phyloP scores from a whole-genome alignment of 176 grass and related monocot species.

The Carex scoparia region DNA sequence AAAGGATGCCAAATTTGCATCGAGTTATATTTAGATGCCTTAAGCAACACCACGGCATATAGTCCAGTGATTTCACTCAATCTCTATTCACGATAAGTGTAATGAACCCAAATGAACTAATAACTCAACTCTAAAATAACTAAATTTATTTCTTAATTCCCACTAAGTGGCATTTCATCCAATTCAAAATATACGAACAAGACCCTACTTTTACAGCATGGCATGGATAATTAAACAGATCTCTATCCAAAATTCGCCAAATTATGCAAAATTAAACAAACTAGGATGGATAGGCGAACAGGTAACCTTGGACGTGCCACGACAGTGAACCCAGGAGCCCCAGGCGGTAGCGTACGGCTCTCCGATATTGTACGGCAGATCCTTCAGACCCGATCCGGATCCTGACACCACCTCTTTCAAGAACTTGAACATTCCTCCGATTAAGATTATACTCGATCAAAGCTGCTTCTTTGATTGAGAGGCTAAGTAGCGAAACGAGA shows the following conservation, averaged over 20 bases:
- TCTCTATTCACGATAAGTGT: background rate
- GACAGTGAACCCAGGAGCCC: constrained; percentile 94
- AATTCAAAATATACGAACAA: background rate
- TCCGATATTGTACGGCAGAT: constrained; percentile 91
- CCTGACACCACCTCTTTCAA: constrained; percentile 94
- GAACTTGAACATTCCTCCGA: constrained; percentile 80
- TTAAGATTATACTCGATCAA: background rate
- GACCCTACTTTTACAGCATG: background rate
- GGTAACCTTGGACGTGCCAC: constrained; percentile 78
- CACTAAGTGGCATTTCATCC: background rate
- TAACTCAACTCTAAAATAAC: background rate
- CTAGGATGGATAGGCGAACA: background rate
- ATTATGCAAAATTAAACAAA: background rate
- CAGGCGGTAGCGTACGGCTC: constrained; percentile 77
- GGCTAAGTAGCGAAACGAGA: background rate
- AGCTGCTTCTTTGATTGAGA: constrained; percentile 14
- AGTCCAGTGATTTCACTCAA: background rate
- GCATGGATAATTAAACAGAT: background rate
- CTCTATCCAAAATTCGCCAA: background rate
- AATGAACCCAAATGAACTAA: background rate
- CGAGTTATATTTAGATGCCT: background rate
- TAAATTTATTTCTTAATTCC: background rate
- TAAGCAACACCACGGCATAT: background rate
- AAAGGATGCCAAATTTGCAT: background rate
- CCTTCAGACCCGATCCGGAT: constrained; percentile 91